Evolutionary conservation across 352 stramenopile species (phyloP).

Genomic region (Thalassiosira livingstoniorum): DNA sequence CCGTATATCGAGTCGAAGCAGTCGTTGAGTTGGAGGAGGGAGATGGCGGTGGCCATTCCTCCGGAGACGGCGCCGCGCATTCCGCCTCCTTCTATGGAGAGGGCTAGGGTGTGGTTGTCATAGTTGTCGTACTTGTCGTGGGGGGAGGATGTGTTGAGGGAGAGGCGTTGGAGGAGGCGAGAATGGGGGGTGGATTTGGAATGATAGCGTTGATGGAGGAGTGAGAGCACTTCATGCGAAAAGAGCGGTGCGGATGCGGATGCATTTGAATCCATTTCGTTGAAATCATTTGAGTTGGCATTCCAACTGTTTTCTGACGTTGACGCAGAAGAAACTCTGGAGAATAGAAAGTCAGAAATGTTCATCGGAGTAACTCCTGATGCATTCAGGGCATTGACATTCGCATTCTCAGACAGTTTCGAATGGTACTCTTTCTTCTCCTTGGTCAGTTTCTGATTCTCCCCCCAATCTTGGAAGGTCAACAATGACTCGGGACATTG

Average conservation of each 20-base stretch:
- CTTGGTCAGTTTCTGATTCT: too few species aligned
- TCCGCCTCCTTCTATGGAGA: too few species aligned
- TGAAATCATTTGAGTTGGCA: background rate
- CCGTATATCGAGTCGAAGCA: constrained; percentile 80
- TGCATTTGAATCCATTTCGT: background rate
- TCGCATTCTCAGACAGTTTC: background rate
- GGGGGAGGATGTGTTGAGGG: constrained; percentile 58
- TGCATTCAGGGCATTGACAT: background rate
- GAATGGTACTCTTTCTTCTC: background rate
- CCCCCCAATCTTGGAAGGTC: too few species aligned
- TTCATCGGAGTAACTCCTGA: too few species aligned
- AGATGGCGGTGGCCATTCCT: constrained; percentile 82
- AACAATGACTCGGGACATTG: constrained; percentile 38
- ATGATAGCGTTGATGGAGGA: too few species aligned
- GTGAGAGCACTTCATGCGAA: constrained; percentile 1
- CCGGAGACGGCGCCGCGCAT: too few species aligned
- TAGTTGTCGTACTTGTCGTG: constrained; percentile 50
- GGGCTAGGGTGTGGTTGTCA: too few species aligned
- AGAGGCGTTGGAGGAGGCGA: constrained; percentile 70
- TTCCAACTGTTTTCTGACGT: background rate
- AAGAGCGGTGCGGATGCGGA: background rate
- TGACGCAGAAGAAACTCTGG: background rate
- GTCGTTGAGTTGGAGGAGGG: constrained; percentile 73
- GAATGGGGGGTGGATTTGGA: too few species aligned
- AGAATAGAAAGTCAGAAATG: too few species aligned